Base-by-base conservation (phyloP, 805 yeast species). In the Candida sonorensis region DNA sequence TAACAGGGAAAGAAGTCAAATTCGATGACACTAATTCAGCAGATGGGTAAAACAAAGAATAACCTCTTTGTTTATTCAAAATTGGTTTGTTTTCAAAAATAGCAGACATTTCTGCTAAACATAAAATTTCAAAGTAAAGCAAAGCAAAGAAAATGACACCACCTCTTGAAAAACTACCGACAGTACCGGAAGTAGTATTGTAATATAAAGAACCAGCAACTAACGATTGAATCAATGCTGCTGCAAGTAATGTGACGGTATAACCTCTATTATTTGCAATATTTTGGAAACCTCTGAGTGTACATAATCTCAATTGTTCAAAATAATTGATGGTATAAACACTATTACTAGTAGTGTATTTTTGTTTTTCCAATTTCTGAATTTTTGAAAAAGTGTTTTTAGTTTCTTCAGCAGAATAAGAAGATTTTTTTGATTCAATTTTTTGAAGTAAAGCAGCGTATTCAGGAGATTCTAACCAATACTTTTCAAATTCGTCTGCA, bases 101-200 rank as follows among this genome's bases (percentile, higher is more conserved):
- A 3, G 73, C 50, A 50, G 71, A 59, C 36, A 76, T 64, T 53
- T 76, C 83, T 50, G 75, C 60, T 43, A 76, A 46, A 17, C 78
- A 75, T 9, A 77, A 61, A 44, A 76, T 71, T 15, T 79, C 75
- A 49, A 75, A 75, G 54, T 73, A 75, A 44, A 76, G 57, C 24
- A 72, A 64, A 17, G 80, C 76, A 47, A 77, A 77, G 60, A 80
- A 81, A 65, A 81, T 61, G 18, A 77, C 67, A 21, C 82, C 75
- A 41, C 77, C 69, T 49, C 85, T 59, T 44, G 55, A 60, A 49
- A 65, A 73, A 42, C 75, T 69, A 2, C 72, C 61, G 0, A 45
- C 53, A 0, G 81, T 68, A 15, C 48, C 45, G 10, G 50, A 38
- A 4, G 38, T 27, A 34, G 71, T 44, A 41, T 74, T 71, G 53